phyloP scores from a whole-genome alignment of 768 basidiomycete species.

The Naganishia vishniacii region DNA sequence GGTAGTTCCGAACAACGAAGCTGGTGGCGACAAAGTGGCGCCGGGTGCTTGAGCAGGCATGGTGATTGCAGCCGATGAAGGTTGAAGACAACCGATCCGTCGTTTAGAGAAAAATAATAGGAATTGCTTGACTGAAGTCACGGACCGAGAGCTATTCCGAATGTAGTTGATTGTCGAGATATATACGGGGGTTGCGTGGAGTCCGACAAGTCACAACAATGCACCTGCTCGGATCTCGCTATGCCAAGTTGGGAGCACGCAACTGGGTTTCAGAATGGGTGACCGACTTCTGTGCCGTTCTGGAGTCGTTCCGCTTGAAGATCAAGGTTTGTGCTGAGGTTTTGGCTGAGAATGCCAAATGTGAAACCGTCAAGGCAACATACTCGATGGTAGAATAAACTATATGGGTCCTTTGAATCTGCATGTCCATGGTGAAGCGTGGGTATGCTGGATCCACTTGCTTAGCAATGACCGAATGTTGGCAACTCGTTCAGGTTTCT shows the following conservation, averaged over 20 bases:
- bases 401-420: slow-evolving; percentile 2
- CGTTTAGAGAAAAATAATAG: neutral
- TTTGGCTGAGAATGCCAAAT: neutral
- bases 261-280: neutral
- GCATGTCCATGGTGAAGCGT: neutral
- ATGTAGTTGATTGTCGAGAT: neutral
- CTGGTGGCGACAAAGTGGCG: slow-evolving; percentile 11
- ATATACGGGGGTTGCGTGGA: neutral
- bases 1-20: slow-evolving; percentile 9
- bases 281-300: too few relatives aligned
- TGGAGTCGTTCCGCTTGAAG: too few relatives aligned
- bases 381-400: slow-evolving; percentile 10
- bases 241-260: neutral
- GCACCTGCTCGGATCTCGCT: neutral
- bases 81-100: neutral
- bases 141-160: neutral
- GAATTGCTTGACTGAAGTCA: neutral
- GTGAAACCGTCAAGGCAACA: neutral
- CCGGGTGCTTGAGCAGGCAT: slow-evolving; percentile 20
- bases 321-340: neutral
- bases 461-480: slow-evolving; percentile 10
- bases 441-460: neutral
- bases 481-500: neutral
- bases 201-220: neutral
- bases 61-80: neutral